Evolutionary conservation across 805 yeast species (phyloP).

Genomic region (Lipomyces yamadae): DNA sequence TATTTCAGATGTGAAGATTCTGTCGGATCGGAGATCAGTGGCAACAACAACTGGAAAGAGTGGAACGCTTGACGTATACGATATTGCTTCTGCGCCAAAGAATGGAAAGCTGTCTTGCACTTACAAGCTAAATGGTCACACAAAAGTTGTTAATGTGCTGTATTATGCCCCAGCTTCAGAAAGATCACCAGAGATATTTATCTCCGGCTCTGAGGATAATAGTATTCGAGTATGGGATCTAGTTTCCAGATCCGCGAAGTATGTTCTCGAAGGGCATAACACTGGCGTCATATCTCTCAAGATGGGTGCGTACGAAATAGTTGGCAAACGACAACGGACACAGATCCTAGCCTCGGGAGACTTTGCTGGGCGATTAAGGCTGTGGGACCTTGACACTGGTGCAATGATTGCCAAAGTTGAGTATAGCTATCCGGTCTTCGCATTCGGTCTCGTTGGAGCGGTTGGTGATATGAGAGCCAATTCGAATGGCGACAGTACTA

Average conservation of each 20-base stretch:
- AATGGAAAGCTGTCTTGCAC: conserved; percentile 6
- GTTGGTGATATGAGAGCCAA: not conserved
- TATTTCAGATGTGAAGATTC: conserved; percentile 19
- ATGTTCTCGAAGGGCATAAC: conserved; percentile 26
- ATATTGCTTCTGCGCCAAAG: conserved; percentile 6
- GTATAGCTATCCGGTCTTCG: conserved; percentile 29
- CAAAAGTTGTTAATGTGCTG: conserved; percentile 27
- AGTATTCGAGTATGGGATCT: conserved; percentile 30
- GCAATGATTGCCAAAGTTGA: conserved; percentile 24
- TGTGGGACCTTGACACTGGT: conserved; percentile 32
- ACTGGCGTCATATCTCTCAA: conserved; percentile 26
- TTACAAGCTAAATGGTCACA: conserved; percentile 20
- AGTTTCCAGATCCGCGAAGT: conserved; percentile 4
- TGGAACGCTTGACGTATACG: conserved; percentile 26
- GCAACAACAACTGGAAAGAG: conserved; percentile 21
- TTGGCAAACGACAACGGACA: not conserved
- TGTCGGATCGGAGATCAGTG: conserved; percentile 5
- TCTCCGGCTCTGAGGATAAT: conserved; percentile 32
- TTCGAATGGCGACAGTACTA: not conserved
- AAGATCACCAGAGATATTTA: conserved; percentile 8
- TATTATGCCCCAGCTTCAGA: conserved; percentile 4
- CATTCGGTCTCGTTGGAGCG: conserved; percentile 20
- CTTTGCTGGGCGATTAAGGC: conserved; percentile 24
- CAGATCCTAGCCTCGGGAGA: conserved; percentile 30
- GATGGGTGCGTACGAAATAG: not conserved